Percentiles rank a stretch among this genome's conserved stretches.
Conservation (phyloP, 495 filamentous ascomycete genomes). For the Aspergillus olivimuriae region DNA sequence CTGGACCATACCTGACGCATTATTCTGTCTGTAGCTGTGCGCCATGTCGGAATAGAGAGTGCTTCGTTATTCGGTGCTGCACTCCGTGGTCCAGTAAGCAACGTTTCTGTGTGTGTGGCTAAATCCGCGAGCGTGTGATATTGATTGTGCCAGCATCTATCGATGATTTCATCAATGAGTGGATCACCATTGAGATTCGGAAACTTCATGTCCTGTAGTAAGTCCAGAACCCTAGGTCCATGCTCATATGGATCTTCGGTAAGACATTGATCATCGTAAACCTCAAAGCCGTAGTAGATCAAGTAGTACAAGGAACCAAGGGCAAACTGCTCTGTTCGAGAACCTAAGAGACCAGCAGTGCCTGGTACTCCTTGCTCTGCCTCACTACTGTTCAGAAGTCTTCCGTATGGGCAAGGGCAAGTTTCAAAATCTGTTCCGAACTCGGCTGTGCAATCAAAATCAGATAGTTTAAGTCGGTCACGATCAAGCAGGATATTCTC, state of each 20-base stretch:
- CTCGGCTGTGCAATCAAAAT: conserved; percentile 25
- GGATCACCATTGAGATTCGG: conserved; percentile 25
- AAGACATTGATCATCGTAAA: conserved; percentile 28
- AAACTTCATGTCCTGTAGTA: conserved; percentile 31
- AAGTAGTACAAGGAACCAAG: conserved; percentile 33
- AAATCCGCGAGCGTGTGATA: conserved; percentile 25
- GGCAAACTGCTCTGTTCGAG: conserved; percentile 34
- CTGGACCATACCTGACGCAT: no score
- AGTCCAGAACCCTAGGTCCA: conserved; percentile 25
- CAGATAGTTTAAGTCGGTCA: conserved; percentile 20
- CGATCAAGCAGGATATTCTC: conserved; percentile 25
- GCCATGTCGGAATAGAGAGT: no score
- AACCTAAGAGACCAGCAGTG: conserved; percentile 22
- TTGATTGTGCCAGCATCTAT: conserved; percentile 33
- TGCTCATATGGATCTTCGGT: conserved; percentile 30
- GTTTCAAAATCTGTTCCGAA: conserved; percentile 24
- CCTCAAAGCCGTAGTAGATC: conserved; percentile 34
- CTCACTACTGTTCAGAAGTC: conserved; percentile 18
- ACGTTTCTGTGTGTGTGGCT: conserved; percentile 23
- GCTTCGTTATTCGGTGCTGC: background rate
- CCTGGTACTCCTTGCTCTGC: conserved; percentile 18
- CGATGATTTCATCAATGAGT: conserved; percentile 30
- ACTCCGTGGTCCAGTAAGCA: background rate
- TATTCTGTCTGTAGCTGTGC: no score
- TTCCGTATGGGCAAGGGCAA: conserved; percentile 22